Base-by-base conservation (phyloP, 176 grass and related monocot genomes). In the Oryza glaberrima region DNA sequence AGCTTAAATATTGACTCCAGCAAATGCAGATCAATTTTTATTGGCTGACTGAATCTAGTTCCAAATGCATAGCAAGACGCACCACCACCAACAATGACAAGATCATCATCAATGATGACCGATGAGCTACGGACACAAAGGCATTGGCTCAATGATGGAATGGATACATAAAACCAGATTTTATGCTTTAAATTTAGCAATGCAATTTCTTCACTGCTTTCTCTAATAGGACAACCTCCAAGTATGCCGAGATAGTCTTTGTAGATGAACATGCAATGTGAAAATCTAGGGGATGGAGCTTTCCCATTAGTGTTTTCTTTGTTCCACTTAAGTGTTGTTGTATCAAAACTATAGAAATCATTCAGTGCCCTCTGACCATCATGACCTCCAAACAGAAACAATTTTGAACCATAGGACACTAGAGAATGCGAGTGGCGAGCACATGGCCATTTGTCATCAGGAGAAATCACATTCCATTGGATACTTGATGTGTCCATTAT, bases 21-120 rank as follows among this genome's bases (percentile, higher is more conserved):
- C 20, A 85, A 87, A 85, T 85, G 85, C 78, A 98, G 70, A 81
- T 94, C 81, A 82, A 98, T 84, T 83, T 85, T 89, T 90, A 90
- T 92, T 87, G 96, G 93, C 52, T 82, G 49, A 84, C 67, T 94
- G 48, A 98, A 98, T 75, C 90, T 95, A 63, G 96, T 92, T 67
- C 96, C 93, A 87, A 98, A 98, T 81, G 96, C 96, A 94, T 98
- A 98, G 75, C 96, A 98, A 70, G 96, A 90, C 75, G 91, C 93
- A 76, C 96, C 91, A 36, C 96, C 96, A 75, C 96, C 91, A 75
- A 98, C 54, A 82, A 98, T 72, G 85, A 95, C 56, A 86, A 98
- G 93, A 44, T 94, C 77, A 77, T 95, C 96, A 81, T 76, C 75
- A 86, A 85, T 72, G 36, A 98, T 75, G 86, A 91, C 83, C 17